Evolutionary conservation across 2,329 filamentous ascomycete genomes (phyloP), one percentile per base, ranked within the genome.

Genomic region (Sphaerulina musiva): DNA sequence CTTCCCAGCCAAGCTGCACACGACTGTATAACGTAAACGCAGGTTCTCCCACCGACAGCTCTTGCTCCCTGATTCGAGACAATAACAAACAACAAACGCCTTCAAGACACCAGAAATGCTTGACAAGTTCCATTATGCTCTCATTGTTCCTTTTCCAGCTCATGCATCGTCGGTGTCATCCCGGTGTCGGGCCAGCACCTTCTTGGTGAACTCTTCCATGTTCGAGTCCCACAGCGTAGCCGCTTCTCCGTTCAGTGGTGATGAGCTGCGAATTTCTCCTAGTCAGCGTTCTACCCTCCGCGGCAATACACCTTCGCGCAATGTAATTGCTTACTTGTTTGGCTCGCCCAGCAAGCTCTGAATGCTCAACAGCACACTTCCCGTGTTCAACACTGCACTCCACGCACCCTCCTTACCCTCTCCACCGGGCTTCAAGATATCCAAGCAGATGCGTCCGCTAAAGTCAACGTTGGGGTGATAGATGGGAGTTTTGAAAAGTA

Each of bases 391-490:
- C 42, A 95, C 91, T 14, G 93, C 90, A 56, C 90, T 95, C 93
- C 93, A 98, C 77, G 96, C 96, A 73, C 97, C 93, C 57, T 68
- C 67, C 17, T 62, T 66, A 8, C 60, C 65, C 48, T 62, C 52
- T 9, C 66, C 65, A 11, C 58, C 66, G 17, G 61, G 61, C 80
- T 96, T 97, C 61, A 98, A 79, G 63, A 98, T 98, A 69, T 98
- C 95, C 57, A 98, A 80, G 72, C 93, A 98, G 73, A 98, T 98
- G 53, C 93, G 83, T 40, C 93, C 93, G 3, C 87, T 91, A 76
- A 98, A 96, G 75, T 98, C 93, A 64, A 98, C 89, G 66, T 98
- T 98, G 51, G 93, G 93, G 73, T 98, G 93, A 78, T 97, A 98
- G 74, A 98, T 96, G 38, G 93, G 93, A 6, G 95, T 98, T 78